Evolutionary conservation across 2,329 filamentous ascomycete species (phyloP).

Genomic region (Ambrosiella cleistominuta): DNA sequence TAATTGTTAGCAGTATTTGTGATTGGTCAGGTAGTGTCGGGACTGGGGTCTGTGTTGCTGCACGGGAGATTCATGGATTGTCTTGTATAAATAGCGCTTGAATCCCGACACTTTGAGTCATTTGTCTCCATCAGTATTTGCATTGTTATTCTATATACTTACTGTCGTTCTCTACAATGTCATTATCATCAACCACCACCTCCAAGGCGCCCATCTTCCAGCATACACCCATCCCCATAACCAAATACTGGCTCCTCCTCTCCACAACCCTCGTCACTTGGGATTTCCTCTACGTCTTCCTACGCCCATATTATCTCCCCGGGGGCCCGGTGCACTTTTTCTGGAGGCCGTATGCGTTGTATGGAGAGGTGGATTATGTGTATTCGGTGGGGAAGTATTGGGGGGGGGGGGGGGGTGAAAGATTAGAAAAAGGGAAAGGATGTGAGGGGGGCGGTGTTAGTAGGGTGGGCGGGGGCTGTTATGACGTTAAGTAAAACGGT

Average conservation of each 20-base stretch:
- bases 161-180: not conserved
- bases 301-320: constrained; percentile 67
- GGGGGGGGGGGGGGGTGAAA: constrained; percentile 24
- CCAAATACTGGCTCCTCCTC: constrained; percentile 44
- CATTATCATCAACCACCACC: not conserved
- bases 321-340: constrained; percentile 59
- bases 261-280: constrained; percentile 65
- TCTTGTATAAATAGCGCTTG: too few species aligned
- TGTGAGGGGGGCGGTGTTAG: constrained; percentile 28
- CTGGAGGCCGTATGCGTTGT: constrained; percentile 63
- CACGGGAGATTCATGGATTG: not conserved
- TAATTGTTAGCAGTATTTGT: not conserved
- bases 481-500: constrained; percentile 47
- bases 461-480: constrained; percentile 35
- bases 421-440: constrained; percentile 20
- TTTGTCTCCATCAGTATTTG: too few species aligned
- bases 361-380: constrained; percentile 61
- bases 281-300: constrained; percentile 64
- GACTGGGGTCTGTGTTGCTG: not conserved
- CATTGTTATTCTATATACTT: too few species aligned
- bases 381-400: constrained; percentile 64
- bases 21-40: not conserved
- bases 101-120: too few species aligned
- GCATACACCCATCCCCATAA: not conserved
- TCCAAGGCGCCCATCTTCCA: too few species aligned